Conservation (phyloP, 768 basidiomycete species). For the Steccherinum ochraceum region DNA sequence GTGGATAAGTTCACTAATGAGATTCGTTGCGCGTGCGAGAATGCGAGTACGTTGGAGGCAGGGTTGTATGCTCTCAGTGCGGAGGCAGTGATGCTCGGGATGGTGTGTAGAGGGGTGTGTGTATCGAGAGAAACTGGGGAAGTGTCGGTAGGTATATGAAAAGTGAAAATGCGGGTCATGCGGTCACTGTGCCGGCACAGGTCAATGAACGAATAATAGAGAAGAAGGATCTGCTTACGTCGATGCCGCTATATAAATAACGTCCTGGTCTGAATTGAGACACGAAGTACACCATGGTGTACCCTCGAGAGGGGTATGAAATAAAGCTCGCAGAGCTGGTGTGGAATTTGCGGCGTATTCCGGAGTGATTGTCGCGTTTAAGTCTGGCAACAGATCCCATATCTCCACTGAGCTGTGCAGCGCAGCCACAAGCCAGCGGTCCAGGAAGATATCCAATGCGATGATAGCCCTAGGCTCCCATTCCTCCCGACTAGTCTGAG, state of each 20-base stretch:
- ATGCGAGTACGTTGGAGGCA: conserved; percentile 23
- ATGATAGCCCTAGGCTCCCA: conserved; percentile 20
- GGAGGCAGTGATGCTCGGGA: conserved; percentile 13
- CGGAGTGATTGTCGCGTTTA: neutral
- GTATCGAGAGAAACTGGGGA: conserved; percentile 8
- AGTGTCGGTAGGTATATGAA: neutral
- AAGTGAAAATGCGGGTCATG: neutral
- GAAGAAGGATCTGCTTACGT: conserved; percentile 17
- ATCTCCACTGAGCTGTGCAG: conserved; percentile 38
- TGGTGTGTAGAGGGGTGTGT: neutral
- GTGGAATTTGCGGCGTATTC: neutral
- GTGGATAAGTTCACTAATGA: conserved; percentile 35
- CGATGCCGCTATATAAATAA: conserved; percentile 17
- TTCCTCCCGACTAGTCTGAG: neutral
- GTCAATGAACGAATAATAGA: neutral
- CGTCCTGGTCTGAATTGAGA: conserved; percentile 8
- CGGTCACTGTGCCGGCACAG: neutral
- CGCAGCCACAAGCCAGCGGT: conserved; percentile 42
- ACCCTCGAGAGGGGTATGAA: neutral
- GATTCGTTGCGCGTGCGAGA: conserved; percentile 25
- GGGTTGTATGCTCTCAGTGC: conserved; percentile 32
- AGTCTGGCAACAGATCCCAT: conserved; percentile 28
- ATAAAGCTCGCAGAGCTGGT: neutral
- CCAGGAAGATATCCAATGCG: conserved; percentile 34
- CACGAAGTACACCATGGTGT: conserved; percentile 5